A percentile compares a stretch with the other conserved stretches of the same genome.
These are phyloP conservation scores for Blechomonas ayalai DNA, from an alignment of 208 protist species.

Conservation along the genomic window DNA sequence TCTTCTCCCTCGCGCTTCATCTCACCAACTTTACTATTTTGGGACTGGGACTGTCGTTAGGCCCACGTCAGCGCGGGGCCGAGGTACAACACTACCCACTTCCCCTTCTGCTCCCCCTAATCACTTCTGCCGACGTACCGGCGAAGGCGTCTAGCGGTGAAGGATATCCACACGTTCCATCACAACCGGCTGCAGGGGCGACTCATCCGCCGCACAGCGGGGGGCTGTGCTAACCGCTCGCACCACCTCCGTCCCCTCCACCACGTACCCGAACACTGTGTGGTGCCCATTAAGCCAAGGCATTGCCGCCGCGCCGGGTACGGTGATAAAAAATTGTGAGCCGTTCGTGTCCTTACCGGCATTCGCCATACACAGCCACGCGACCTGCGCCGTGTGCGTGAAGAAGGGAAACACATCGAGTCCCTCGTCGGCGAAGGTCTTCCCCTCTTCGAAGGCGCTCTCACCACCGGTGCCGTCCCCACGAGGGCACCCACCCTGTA, in stretches of 20 bases:
- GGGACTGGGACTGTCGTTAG: neutral
- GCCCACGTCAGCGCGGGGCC: no score
- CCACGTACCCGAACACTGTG: conserved; percentile 91
- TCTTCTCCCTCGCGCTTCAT: neutral
- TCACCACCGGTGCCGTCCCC: conserved; percentile 92
- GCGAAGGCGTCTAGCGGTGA: neutral
- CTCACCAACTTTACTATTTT: neutral
- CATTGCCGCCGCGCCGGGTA: conserved; percentile 31
- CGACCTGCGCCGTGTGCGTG: conserved; percentile 30
- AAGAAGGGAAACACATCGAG: conserved; percentile 50
- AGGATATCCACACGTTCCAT: conserved; percentile 42
- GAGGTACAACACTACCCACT: no score
- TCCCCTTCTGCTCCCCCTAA: no score
- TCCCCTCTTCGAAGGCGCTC: conserved; percentile 70
- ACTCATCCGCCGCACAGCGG: conserved; percentile 33
- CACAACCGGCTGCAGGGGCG: conserved; percentile 46
- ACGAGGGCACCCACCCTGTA: conserved; percentile 91
- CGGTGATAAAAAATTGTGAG: conserved; percentile 89
- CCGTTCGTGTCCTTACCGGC: conserved; percentile 78
- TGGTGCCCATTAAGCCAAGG: conserved; percentile 90
- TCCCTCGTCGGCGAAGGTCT: conserved; percentile 92
- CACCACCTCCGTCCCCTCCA: conserved; percentile 56
- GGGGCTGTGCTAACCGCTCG: conserved; percentile 29
- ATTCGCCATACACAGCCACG: conserved; percentile 86
- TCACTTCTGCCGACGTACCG: neutral